Percentiles rank a stretch among this genome's conserved stretches.
Conservation (phyloP, 2,329 filamentous ascomycete genomes). For the Fusarium sp. region DNA sequence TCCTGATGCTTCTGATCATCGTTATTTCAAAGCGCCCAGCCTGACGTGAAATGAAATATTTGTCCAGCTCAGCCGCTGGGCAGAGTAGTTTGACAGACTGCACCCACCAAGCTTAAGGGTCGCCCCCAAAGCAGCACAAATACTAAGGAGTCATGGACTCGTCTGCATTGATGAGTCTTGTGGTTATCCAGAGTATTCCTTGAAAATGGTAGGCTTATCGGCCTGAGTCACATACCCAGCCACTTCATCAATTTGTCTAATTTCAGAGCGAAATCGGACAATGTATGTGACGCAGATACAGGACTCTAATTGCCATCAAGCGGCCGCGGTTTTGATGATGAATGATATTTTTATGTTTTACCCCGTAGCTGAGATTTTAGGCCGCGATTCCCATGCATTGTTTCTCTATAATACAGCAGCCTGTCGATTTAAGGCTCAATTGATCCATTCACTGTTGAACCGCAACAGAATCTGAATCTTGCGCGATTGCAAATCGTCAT, state of each 20-base stretch:
- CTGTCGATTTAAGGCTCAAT: not conserved
- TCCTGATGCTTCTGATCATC: not conserved
- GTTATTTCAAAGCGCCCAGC: not conserved
- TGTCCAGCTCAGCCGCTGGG: too few species aligned
- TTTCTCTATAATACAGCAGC: not conserved
- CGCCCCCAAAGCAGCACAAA: not conserved
- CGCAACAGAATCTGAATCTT: not conserved
- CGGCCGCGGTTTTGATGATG: not conserved
- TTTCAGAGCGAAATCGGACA: not conserved
- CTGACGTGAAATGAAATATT: not conserved
- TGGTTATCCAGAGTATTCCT: too few species aligned
- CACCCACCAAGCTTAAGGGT: too few species aligned
- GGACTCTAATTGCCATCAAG: not conserved
- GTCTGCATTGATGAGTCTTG: not conserved
- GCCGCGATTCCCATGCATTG: not conserved
- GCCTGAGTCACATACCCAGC: not conserved
- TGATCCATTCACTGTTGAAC: not conserved
- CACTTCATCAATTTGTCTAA: not conserved
- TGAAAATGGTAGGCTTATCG: not conserved
- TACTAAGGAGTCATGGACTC: not conserved
- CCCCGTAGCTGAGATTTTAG: not conserved
- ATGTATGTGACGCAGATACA: not conserved
- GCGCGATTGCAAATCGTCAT: not conserved
- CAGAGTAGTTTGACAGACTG: too few species aligned
- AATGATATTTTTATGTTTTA: not conserved